These are phyloP conservation scores for Zalaria obscura DNA, from an alignment of 2,329 filamentous ascomycete genomes.

Conservation along the genomic window DNA sequence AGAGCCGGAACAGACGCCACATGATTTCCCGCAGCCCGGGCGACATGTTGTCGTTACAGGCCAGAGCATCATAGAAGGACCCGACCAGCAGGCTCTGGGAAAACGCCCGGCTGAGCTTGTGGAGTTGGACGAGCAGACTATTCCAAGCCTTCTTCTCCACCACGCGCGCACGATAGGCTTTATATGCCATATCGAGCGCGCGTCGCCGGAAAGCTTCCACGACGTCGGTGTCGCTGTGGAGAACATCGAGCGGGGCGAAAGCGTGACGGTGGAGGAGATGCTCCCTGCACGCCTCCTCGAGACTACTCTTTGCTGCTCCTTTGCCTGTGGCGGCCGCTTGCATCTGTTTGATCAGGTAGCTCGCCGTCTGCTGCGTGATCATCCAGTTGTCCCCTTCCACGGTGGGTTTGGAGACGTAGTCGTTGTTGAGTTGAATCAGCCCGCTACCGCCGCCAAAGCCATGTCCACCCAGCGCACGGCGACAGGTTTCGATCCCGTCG, in stretches of 20 bases:
- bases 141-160: slow-evolving; percentile 35
- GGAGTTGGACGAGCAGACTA: slow-evolving; percentile 27
- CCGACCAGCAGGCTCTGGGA: slow-evolving; percentile 34
- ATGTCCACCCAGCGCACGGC: slow-evolving; percentile 39
- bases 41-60: slow-evolving; percentile 12
- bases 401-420: slow-evolving; percentile 38
- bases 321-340: neutral
- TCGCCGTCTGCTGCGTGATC: slow-evolving; percentile 39
- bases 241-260: slow-evolving; percentile 16
- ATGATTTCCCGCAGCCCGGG: slow-evolving; percentile 19
- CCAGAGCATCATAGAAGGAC: slow-evolving; percentile 30
- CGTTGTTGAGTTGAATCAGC: slow-evolving; percentile 36
- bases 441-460: slow-evolving; percentile 39
- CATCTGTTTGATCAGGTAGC: slow-evolving; percentile 40
- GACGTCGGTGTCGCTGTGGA: slow-evolving; percentile 23
- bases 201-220: slow-evolving; percentile 32
- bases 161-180: slow-evolving; percentile 29
- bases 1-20: slow-evolving; percentile 31
- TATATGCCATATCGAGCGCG: slow-evolving; percentile 27
- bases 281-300: slow-evolving; percentile 24
- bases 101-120: slow-evolving; percentile 29
- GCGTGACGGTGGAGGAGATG: slow-evolving; percentile 22
- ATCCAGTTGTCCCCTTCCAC: slow-evolving; percentile 45
- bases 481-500: slow-evolving; percentile 40
- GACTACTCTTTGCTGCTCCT: slow-evolving; percentile 17